Conservation (phyloP, 176 grass and related monocot genomes). For the Juncus effusus region DNA sequence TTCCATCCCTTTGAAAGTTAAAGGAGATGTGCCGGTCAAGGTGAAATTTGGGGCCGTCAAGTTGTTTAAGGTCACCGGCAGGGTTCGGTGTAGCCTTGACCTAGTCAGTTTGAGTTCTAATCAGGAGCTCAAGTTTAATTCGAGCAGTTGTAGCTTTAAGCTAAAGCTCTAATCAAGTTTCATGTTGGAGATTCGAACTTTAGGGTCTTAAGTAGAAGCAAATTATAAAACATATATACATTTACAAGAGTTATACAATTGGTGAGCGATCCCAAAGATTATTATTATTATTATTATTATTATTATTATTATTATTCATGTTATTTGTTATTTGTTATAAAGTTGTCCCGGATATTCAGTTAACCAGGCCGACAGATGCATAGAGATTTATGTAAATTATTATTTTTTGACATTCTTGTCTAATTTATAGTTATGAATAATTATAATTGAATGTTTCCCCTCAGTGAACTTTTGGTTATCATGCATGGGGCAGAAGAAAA, state of each 20-base stretch:
- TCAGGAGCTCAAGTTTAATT: conserved; percentile 44
- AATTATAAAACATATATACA: no score
- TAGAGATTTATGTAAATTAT: no score
- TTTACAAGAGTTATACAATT: no score
- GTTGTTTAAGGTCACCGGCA: conserved; percentile 64
- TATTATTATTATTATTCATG: no score
- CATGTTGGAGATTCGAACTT: conserved; percentile 16
- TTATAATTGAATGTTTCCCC: no score
- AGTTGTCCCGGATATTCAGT: no score
- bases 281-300: not conserved
- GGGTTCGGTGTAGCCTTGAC: conserved; percentile 45
- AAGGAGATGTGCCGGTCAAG: conserved; percentile 50
- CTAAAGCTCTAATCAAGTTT: conserved; percentile 48
- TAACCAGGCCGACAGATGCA: no score
- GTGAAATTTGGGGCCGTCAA: conserved; percentile 70
- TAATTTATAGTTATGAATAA: no score
- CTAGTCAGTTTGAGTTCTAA: conserved; percentile 44
- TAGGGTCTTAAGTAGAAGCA: not conserved
- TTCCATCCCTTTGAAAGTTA: conserved; percentile 48
- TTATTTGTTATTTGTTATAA: no score
- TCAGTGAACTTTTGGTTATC: no score
- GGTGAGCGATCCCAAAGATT: not conserved
- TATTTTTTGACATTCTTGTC: no score
- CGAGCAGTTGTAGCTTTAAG: conserved; percentile 75
- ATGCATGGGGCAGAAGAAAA: no score